phyloP scores from a whole-genome alignment of 1,139 yeast species.

The Lodderomyces margitis region DNA sequence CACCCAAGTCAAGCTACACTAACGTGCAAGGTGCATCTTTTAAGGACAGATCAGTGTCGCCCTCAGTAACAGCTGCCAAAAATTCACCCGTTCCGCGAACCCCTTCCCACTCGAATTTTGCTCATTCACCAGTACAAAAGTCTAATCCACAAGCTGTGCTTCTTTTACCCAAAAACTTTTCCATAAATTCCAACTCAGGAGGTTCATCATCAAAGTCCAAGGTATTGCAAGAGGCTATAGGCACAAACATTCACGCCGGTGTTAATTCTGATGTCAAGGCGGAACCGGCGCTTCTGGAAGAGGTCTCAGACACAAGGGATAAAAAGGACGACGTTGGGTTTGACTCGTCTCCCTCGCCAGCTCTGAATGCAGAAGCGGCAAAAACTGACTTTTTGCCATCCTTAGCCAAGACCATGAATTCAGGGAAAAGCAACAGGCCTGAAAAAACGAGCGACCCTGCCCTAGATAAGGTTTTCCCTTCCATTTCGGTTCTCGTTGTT shows the following conservation, averaged over 20 bases:
- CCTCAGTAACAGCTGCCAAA: conserved; percentile 14
- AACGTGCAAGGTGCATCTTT: conserved; percentile 6
- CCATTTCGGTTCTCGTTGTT: conserved; percentile 86
- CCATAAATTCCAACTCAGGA: conserved; percentile 18
- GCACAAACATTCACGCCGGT: neutral
- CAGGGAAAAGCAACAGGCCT: conserved; percentile 1
- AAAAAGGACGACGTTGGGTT: conserved; percentile 1
- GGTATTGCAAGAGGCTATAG: neutral
- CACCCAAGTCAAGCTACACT: neutral
- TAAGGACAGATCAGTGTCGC: conserved; percentile 36
- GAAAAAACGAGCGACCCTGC: conserved; percentile 20
- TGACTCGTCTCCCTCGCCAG: conserved; percentile 6
- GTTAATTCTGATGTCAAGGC: neutral
- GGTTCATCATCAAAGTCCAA: conserved; percentile 1
- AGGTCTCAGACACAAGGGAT: conserved; percentile 1
- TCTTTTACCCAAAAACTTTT: conserved; percentile 46
- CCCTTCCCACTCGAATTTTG: conserved; percentile 37
- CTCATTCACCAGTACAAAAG: conserved; percentile 24
- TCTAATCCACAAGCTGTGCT: conserved; percentile 34
- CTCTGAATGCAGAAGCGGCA: neutral
- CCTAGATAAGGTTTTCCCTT: conserved; percentile 60
- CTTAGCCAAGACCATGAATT: conserved; percentile 2
- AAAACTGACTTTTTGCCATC: neutral
- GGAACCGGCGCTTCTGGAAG: neutral
- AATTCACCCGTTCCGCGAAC: conserved; percentile 21